Evolutionary conservation across 768 basidiomycete species (phyloP), one percentile per base, ranked within the genome.

Genomic region (Pleurotus tuoliensis): DNA sequence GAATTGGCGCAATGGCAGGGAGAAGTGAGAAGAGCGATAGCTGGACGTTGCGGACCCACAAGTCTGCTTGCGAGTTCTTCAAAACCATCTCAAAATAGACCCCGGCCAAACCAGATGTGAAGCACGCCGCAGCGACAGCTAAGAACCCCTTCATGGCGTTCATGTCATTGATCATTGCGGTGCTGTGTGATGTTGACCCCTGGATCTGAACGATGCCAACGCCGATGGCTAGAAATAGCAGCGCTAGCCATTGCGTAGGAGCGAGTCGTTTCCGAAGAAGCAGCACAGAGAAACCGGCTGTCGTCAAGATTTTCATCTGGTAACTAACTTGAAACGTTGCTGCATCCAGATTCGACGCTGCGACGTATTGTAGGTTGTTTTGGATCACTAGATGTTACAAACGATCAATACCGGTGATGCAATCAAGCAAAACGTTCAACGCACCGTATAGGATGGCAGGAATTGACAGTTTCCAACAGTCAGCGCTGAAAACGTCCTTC

Each of bases 11-110:
- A 47, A 94, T 70, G 3, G 94, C 94, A 2, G 96, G 96, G 20
- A 96, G 78, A 43, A 98, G 79, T 48, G 93, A 95, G 76, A 98
- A 98, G 55, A 95, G 79, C 20, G 93, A 95, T 13, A 98, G 82
- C 70, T 98, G 96, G 58, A 96, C 89, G 69, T 98, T 98, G 66
- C 96, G 90, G 57, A 96, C 87, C 96, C 96, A 98, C 9, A 98
- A 79, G 72, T 97, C 93, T 3, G 87, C 81, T 62, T 86, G 86
- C 2, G 91, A 90, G 63, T 88, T 87, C 75, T 96, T 98, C 61
- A 95, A 77, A 37, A 94, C 94, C 90, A 96, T 94, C 74, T 98
- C 96, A 63, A 98, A 98, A 74, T 98, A 98, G 24, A 98, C 95
- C 5, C 95, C 95, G 0, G 95, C 95, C 45, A 98, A 83, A 22